Percentiles rank a stretch among this genome's conserved stretches.
Conservation (phyloP, 2,329 filamentous ascomycete species). For the Chaetomiaceae sp. region DNA sequence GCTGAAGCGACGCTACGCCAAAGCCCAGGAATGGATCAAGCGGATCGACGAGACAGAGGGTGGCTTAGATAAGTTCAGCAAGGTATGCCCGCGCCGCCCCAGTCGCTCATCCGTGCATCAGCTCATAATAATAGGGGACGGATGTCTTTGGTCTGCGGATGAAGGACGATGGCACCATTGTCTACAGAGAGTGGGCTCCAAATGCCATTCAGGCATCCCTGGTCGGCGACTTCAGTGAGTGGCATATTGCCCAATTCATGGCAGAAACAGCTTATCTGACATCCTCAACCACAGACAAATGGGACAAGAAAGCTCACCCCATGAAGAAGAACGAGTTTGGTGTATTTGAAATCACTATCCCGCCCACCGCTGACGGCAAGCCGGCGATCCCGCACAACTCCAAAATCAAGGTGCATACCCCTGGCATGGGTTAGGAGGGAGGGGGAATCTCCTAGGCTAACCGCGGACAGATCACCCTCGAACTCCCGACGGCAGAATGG, state of each 20-base stretch:
- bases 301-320: constrained; percentile 74
- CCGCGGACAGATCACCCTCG: constrained; percentile 65
- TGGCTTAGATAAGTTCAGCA: constrained; percentile 85
- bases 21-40: constrained; percentile 81
- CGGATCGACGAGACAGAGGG: constrained; percentile 78
- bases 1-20: constrained; percentile 68
- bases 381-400: constrained; percentile 85
- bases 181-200: constrained; percentile 94
- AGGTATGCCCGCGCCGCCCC: constrained; percentile 39
- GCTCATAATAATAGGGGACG: constrained; percentile 54
- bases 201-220: constrained; percentile 79
- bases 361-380: constrained; percentile 61
- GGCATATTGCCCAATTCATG: not conserved
- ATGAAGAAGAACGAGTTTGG: constrained; percentile 86
- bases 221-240: constrained; percentile 87
- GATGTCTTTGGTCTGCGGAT: constrained; percentile 85
- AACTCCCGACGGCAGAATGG: constrained; percentile 69
- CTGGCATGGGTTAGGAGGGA: not conserved
- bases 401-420: constrained; percentile 78
- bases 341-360: constrained; percentile 76
- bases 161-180: constrained; percentile 72
- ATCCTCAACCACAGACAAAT: constrained; percentile 57
- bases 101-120: too few species aligned
- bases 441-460: not conserved
- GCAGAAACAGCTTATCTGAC: constrained; percentile 26